Evolutionary conservation across 192 early-diverging fungal species (phyloP), one percentile per base, ranked within the genome.

Genomic region (Lunasporangiospora selenospora): DNA sequence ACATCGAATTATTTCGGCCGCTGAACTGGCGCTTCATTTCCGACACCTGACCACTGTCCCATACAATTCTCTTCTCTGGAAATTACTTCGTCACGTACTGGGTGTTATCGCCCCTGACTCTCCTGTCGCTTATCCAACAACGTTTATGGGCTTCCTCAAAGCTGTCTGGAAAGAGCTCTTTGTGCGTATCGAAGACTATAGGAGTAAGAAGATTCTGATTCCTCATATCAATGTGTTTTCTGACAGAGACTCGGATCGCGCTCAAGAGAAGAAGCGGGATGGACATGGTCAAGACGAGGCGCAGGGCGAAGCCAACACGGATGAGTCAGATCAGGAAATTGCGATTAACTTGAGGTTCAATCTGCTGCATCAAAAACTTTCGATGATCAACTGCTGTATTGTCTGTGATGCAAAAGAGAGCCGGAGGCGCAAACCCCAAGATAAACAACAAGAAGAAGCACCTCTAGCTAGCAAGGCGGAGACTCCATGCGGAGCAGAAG

Each of bases 321-420:
- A 53, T 11, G 36, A 38, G 34, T 31, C 31, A 55, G 41, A 75
- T 19, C 30, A 59, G 10, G 31, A 34, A 10, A 65, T 51, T 8
- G 33, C 39, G 15, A 84, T 91, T 11, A 86, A 91, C 56, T 63
- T 93, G 26, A 65, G 79, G 10, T 90, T 82, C 48, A 84, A 84
- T 53, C 64, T 91, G 23, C 49, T 87, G 1, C 80, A 90, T 62
- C 89, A 91, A 77, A 93, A 91, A 43, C 69, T 93, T 4, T 83
- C 86, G 39, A 92, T 93, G 90, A 67, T 93, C 45, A 93, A 93
- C 67, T 91, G 89, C 62, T 93, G 92, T 66, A 79, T 88, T 24
- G 63, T 67, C n/a, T 77, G 87, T 6, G 65, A 61, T n/a, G n/a
- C n/a, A n/a, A n/a, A n/a, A n/a, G n/a, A n/a, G n/a, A n/a, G n/a